Percentiles rank a stretch among this genome's conserved stretches.
Evolutionary conservation across 768 basidiomycete genomes (phyloP).

Genomic region (Leccinum ochraceum): DNA sequence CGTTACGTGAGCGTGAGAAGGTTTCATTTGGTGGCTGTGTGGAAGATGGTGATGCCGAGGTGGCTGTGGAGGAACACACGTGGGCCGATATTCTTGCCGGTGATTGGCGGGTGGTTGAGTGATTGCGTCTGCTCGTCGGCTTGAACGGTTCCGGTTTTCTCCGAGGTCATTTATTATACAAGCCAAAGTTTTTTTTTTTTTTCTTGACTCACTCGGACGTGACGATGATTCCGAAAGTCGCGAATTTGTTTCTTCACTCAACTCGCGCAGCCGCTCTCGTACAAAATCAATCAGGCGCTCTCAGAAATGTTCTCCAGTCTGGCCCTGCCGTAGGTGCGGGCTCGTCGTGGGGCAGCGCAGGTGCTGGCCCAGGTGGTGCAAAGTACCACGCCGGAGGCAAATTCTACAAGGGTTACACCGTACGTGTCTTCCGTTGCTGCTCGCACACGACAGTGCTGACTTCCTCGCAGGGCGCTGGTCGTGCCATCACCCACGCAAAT

Average conservation of each 20-base stretch:
- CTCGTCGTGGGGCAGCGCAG: constrained; percentile 55
- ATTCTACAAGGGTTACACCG: constrained; percentile 68
- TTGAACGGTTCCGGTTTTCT: constrained; percentile 15
- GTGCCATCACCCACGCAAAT: constrained; percentile 74
- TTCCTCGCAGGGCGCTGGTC: constrained; percentile 56
- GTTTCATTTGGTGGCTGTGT: constrained; percentile 34
- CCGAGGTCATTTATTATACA: constrained; percentile 18
- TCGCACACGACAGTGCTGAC: background rate
- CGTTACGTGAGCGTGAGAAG: constrained; percentile 18
- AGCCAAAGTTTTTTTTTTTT: constrained; percentile 14
- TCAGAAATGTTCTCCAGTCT: constrained; percentile 76
- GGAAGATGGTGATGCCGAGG: constrained; percentile 14
- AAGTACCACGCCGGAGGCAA: constrained; percentile 73
- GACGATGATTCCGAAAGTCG: constrained; percentile 80
- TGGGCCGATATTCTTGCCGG: constrained; percentile 32
- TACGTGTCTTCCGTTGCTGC: constrained; percentile 35
- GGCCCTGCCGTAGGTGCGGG: constrained; percentile 46
- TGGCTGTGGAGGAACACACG: constrained; percentile 16
- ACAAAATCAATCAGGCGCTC: constrained; percentile 66
- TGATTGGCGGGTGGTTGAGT: constrained; percentile 30
- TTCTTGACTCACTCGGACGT: background rate
- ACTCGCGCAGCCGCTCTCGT: constrained; percentile 75
- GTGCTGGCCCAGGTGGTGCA: constrained; percentile 66
- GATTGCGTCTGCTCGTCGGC: constrained; percentile 21
- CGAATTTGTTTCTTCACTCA: constrained; percentile 75